A percentile compares a stretch with the other conserved stretches of the same genome.
Conservation (phyloP, 1,284 basidiomycete genomes). For the Chiua sp. region DNA sequence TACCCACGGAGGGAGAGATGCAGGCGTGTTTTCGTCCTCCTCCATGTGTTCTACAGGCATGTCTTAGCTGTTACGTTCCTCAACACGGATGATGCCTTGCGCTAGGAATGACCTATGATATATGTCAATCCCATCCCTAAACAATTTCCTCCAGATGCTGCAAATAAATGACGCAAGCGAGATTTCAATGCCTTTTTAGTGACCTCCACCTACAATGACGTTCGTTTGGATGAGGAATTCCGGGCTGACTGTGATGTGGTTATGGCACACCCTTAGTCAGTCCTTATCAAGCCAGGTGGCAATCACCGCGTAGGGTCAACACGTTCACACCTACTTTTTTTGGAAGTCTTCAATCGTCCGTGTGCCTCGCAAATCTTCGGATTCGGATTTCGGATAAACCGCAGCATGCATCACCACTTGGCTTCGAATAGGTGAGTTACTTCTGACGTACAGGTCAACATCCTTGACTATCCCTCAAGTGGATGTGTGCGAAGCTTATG, state of each 20-base stretch:
- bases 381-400: constrained; percentile 11
- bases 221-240: background rate
- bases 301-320: no score
- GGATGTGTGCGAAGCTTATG: no score
- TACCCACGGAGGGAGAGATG: constrained; percentile 87
- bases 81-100: background rate
- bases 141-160: no score
- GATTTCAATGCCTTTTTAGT: no score
- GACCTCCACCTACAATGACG: background rate
- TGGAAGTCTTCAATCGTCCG: constrained; percentile 17
- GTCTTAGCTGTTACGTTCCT: constrained; percentile 9
- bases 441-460: no score
- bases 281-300: no score
- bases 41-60: constrained; percentile 91
- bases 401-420: background rate
- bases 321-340: constrained; percentile 7
- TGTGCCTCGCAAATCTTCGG: constrained; percentile 28
- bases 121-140: constrained; percentile 37
- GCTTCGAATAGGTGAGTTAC: background rate
- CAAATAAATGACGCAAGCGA: no score
- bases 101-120: constrained; percentile 42
- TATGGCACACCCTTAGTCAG: no score
- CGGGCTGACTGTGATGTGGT: no score
- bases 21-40: constrained; percentile 80
- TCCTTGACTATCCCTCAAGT: no score